Percentiles rank a stretch among this genome's conserved stretches.
Conservation (phyloP, 805 yeast genomes). For the Candida insectorum region DNA sequence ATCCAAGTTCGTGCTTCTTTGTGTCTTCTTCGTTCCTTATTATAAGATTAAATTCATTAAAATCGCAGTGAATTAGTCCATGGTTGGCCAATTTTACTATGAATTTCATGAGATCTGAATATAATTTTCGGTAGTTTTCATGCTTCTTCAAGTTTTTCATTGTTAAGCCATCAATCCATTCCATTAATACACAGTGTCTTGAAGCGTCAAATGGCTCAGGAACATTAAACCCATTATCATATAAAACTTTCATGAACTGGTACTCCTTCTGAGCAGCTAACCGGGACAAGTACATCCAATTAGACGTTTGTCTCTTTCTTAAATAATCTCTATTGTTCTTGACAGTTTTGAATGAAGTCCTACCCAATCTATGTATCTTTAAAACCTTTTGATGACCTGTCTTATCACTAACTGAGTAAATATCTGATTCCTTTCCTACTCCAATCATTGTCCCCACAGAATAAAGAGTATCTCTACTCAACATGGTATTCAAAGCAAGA, state of each 20-base stretch:
- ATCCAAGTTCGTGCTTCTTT: slow-evolving; percentile 54
- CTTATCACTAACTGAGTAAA: slow-evolving; percentile 73
- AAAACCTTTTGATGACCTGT: slow-evolving; percentile 65
- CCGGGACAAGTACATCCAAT: slow-evolving; percentile 90
- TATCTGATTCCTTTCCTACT: slow-evolving; percentile 97
- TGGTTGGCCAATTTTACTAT: slow-evolving; percentile 78
- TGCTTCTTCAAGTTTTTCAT: slow-evolving; percentile 81
- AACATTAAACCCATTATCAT: slow-evolving; percentile 74
- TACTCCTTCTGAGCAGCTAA: slow-evolving; percentile 92
- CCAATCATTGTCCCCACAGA: slow-evolving; percentile 88
- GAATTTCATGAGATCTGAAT: slow-evolving; percentile 83
- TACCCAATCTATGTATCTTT: slow-evolving; percentile 89
- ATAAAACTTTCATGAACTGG: slow-evolving; percentile 76
- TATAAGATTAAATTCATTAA: slow-evolving; percentile 94
- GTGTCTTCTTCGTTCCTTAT: slow-evolving; percentile 59
- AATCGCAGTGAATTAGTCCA: slow-evolving; percentile 96
- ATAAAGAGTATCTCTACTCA: slow-evolving; percentile 67
- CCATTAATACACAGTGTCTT: slow-evolving; percentile 92
- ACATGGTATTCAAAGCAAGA: slow-evolving; percentile 81
- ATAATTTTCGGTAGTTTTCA: slow-evolving; percentile 63
- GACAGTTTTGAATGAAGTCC: slow-evolving; percentile 89
- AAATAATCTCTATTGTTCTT: slow-evolving; percentile 92
- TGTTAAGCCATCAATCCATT: slow-evolving; percentile 82
- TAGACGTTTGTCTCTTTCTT: slow-evolving; percentile 65
- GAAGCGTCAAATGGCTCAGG: slow-evolving; percentile 89